Base-by-base conservation (phyloP, 2,329 filamentous ascomycete genomes). In the Lasiodiplodia sp. region DNA sequence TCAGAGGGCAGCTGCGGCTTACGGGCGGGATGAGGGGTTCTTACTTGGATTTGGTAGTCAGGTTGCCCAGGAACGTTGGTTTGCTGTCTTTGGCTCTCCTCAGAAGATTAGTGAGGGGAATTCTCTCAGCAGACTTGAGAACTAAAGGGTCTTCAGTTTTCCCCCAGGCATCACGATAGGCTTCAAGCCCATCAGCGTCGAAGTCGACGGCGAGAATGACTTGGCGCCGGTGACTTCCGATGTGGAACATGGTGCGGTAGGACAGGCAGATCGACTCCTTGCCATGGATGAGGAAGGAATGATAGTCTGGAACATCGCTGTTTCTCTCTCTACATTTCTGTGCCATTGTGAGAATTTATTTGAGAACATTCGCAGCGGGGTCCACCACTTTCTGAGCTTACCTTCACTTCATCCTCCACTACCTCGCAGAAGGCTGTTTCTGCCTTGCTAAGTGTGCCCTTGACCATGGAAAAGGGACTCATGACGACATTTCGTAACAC, bases 401-500 rank as follows among this genome's bases (percentile, higher is more conserved):
- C 52, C 21, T 64, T n/a, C 2, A 68, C 60, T 60, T 82, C 79
- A 0, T 75, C 68, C 3, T 70, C 68, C 7, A 80, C 78, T 0
- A 75, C 72, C 0, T 76, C 40, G 44, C 75, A 73, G 31, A 83
- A 77, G 18, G 75, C 74, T 0, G 68, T 52, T 11, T 79, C 81
- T 8, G 84, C 66, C 2, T 77, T 74, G 11, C 73, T 74, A 44
- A 83, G 78, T 69, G 84, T 84, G 52, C 79, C 76, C 0, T 74
- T 74, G 14, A 80, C 77, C 1, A 80, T 80, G 0, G 81, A 79
- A 53, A 81, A 84, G 0, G 82, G 81, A 4, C 79, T 82, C 83
- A 85, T 85, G 40, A 83, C 81, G 0, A 85, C 83, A 34, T 85
- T 85, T 11, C 82, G 77, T 7, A 85, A 62, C 1, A 84, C 82